phyloP scores from a whole-genome alignment of 768 basidiomycete species.

The Porpolomopsis calyptriformis region DNA sequence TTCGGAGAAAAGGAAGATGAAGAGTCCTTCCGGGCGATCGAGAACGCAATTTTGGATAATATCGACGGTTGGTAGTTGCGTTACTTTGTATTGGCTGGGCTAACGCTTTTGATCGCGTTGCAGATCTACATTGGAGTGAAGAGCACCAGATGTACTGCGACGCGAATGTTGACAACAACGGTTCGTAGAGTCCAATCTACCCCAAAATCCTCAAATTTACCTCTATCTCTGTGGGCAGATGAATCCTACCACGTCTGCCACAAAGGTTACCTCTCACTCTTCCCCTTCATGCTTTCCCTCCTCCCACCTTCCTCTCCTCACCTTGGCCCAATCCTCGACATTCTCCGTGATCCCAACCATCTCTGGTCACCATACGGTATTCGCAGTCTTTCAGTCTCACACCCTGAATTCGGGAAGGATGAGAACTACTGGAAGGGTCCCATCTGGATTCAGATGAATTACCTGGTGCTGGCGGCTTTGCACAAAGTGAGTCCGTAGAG shows the following conservation, averaged over 20 bases:
- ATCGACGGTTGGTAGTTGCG: slow-evolving; percentile 53
- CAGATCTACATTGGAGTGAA: slow-evolving; percentile 91
- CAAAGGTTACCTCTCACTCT: slow-evolving; percentile 86
- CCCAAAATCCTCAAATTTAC: not conserved
- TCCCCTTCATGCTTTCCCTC: slow-evolving; percentile 82
- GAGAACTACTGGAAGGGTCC: slow-evolving; percentile 98
- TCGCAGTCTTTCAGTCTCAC: slow-evolving; percentile 77
- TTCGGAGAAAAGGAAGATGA: slow-evolving; percentile 80
- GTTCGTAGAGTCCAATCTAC: slow-evolving; percentile 29
- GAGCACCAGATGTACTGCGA: slow-evolving; percentile 91
- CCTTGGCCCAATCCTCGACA: slow-evolving; percentile 69
- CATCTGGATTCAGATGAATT: slow-evolving; percentile 98
- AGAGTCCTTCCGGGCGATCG: slow-evolving; percentile 63
- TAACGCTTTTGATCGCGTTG: not conserved
- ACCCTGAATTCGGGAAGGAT: slow-evolving; percentile 82
- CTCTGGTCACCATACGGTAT: slow-evolving; percentile 90
- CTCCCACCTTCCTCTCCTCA: slow-evolving; percentile 70
- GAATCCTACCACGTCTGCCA: slow-evolving; percentile 89
- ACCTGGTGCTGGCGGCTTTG: slow-evolving; percentile 70
- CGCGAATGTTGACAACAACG: slow-evolving; percentile 72
- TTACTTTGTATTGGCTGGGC: not conserved
- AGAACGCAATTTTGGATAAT: slow-evolving; percentile 72
- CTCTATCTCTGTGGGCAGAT: slow-evolving; percentile 37
- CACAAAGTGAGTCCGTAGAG: slow-evolving; percentile 45
- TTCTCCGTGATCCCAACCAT: slow-evolving; percentile 69